These are phyloP conservation scores for Primulina eburnea DNA, from an alignment of 257 asterid genomes.

Conservation along the genomic window DNA sequence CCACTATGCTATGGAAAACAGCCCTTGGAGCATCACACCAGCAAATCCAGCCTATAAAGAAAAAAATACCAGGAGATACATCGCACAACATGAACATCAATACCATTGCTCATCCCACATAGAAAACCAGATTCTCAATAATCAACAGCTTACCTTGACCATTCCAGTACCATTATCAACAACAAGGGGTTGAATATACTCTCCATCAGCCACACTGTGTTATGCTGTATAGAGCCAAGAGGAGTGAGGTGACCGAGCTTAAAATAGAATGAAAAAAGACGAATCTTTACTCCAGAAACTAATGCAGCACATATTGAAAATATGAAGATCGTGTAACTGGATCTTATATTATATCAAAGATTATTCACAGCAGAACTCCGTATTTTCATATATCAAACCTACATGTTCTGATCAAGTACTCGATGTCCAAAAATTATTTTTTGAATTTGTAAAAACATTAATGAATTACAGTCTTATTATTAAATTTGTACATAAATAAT, in stretches of 20 bases:
- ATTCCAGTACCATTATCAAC: conserved; percentile 49
- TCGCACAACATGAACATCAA: background rate
- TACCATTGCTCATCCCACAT: background rate
- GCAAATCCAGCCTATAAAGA: conserved; percentile 39
- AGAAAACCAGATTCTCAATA: background rate
- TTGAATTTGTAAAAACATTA: no score
- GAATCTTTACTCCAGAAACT: background rate
- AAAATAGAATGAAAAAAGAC: background rate
- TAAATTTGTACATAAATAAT: no score
- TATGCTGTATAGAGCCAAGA: conserved; percentile 15
- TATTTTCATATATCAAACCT: no score
- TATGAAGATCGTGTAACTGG: no score
- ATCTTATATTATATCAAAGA: no score
- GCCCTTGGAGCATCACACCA: no score
- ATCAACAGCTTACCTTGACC: conserved; percentile 37
- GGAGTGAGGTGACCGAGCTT: background rate
- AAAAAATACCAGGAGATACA: background rate
- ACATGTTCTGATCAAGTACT: no score
- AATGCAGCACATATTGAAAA: background rate
- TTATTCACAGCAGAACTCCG: no score
- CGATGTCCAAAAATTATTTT: no score
- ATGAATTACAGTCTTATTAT: background rate
- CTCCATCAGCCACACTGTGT: conserved; percentile 38
- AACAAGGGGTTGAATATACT: conserved; percentile 46
- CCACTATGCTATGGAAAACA: conserved; percentile 18